Evolutionary conservation across 2,329 filamentous ascomycete species (phyloP).

Genomic region (Phialemoniopsis sp.): DNA sequence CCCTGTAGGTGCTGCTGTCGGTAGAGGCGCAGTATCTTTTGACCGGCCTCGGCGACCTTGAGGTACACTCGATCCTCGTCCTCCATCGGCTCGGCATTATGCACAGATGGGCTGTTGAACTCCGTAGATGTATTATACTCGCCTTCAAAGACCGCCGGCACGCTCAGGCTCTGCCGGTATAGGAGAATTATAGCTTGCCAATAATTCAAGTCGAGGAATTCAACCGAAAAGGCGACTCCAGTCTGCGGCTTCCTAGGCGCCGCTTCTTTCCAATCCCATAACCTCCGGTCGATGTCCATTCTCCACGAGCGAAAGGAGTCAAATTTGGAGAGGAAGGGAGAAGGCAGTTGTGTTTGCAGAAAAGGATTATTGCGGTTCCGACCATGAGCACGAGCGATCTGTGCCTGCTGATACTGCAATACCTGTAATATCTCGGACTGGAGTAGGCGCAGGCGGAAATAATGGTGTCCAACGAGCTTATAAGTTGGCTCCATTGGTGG

Average conservation of each 20-base stretch:
- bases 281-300: conserved; percentile 75
- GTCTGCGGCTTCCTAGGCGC: conserved; percentile 75
- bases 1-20: conserved; percentile 82
- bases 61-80: conserved; percentile 91
- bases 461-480: conserved; percentile 88
- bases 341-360: conserved; percentile 75
- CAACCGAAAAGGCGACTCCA: conserved; percentile 82
- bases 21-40: conserved; percentile 88
- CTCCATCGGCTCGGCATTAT: conserved; percentile 62
- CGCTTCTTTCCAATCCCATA: conserved; percentile 82
- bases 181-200: conserved; percentile 97
- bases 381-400: conserved; percentile 65
- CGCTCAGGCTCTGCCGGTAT: conserved; percentile 84
- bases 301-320: conserved; percentile 87
- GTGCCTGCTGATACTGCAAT: conserved; percentile 84
- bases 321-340: conserved; percentile 80
- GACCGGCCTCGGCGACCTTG: conserved; percentile 91
- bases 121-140: conserved; percentile 67
- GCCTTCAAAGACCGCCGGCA: conserved; percentile 78
- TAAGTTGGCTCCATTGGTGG: conserved; percentile 69
- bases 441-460: conserved; percentile 80
- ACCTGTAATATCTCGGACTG: conserved; percentile 96
- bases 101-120: conserved; percentile 58
- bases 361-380: conserved; percentile 64
- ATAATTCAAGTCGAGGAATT: conserved; percentile 93